phyloP scores from a whole-genome alignment of 23 red algal genomes.

The Gracilaria vermiculophylla region DNA sequence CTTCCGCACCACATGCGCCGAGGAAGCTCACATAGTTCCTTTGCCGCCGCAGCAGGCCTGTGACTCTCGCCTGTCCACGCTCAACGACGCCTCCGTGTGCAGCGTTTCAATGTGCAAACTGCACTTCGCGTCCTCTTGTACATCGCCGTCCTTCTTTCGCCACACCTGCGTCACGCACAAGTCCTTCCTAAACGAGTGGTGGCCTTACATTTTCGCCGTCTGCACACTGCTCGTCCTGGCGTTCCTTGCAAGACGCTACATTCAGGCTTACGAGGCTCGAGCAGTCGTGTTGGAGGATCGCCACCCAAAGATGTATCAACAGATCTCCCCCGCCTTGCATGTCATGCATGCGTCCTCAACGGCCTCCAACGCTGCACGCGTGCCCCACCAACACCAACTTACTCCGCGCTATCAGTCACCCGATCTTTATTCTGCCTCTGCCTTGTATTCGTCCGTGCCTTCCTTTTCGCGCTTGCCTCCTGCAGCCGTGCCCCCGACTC shows the following conservation, averaged over 20 bases:
- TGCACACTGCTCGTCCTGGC: background rate
- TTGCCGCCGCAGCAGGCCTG: background rate
- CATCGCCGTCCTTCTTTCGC: background rate
- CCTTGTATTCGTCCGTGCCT: background rate
- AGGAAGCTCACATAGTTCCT: background rate
- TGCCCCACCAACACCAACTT: background rate
- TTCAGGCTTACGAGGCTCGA: background rate
- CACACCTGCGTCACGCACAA: slow-evolving; percentile 26
- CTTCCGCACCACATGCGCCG: background rate
- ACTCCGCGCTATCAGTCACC: background rate
- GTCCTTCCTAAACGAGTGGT: background rate
- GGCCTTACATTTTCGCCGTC: background rate
- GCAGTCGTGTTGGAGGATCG: background rate
- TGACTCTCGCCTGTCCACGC: background rate
- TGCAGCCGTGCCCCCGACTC: background rate
- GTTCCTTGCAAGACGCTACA: background rate
- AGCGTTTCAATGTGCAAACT: background rate
- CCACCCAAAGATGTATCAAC: background rate
- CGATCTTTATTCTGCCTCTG: background rate
- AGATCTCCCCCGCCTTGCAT: background rate
- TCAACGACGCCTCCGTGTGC: slow-evolving; percentile 1
- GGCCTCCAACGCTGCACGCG: background rate
- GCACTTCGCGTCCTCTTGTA: background rate
- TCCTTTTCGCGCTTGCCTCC: background rate
- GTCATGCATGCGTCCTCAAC: background rate